Percentiles rank a stretch among this genome's conserved stretches.
These are phyloP conservation scores for Nicotiana sylvestris DNA, from an alignment of 257 asterid species.

Conservation along the genomic window DNA sequence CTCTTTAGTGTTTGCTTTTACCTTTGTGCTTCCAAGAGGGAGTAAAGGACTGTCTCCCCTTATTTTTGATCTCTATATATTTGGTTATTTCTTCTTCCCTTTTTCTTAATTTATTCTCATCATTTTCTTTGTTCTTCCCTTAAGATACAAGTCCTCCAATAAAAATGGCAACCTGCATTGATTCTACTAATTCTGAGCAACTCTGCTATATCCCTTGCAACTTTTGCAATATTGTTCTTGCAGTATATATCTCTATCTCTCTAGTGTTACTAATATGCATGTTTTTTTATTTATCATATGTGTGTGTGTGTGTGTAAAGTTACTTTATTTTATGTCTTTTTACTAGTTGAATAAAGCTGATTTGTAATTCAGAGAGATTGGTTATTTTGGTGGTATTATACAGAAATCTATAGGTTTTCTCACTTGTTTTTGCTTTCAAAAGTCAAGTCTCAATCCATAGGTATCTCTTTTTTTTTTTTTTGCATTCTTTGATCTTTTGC, in stretches of 20 bases:
- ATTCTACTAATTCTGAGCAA: conserved; percentile 50
- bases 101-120: neutral
- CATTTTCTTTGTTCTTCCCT: neutral
- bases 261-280: neutral
- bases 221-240: conserved; percentile 87
- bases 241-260: conserved; percentile 38
- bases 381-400: neutral
- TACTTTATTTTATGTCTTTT: neutral
- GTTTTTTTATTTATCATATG: neutral
- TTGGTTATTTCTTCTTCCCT: neutral
- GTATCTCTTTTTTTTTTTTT: conserved; percentile 17
- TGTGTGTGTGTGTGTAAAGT: neutral
- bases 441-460: conserved; percentile 68
- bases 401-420: neutral
- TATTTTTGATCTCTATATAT: neutral
- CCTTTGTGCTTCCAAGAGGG: too few species aligned
- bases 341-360: conserved; percentile 51
- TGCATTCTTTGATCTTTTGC: conserved; percentile 24
- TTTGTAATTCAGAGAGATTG: neutral
- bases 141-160: neutral
- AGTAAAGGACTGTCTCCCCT: neutral
- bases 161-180: conserved; percentile 42
- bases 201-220: conserved; percentile 90
- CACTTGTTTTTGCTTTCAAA: conserved; percentile 8
- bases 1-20: neutral